These are phyloP conservation scores for Pythium biforme DNA, from an alignment of 352 stramenopile species.

Conservation along the genomic window DNA sequence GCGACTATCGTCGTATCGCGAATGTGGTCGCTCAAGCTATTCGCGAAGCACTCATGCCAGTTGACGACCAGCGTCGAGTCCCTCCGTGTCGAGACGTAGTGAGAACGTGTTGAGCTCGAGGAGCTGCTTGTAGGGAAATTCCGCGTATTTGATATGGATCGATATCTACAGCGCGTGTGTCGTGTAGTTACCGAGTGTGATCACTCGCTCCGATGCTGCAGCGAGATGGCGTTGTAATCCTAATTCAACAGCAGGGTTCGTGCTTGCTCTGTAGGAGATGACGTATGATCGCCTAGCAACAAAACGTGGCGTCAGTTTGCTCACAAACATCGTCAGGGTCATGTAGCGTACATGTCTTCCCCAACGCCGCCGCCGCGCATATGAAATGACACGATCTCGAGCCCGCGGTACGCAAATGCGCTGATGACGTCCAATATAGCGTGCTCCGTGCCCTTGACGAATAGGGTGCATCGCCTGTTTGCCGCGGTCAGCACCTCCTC, in stretches of 20 bases:
- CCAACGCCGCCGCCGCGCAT: background rate
- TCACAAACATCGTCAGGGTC: too few species aligned
- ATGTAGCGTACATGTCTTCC: background rate
- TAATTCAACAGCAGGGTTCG: background rate
- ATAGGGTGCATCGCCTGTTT: background rate
- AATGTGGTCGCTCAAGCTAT: conserved; percentile 10
- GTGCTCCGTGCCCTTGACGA: background rate
- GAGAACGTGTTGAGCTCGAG: background rate
- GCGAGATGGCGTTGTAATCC: background rate
- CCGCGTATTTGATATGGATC: too few species aligned
- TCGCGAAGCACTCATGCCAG: conserved; percentile 1
- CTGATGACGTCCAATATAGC: conserved; percentile 11
- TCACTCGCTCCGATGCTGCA: background rate
- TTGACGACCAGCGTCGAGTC: conserved; percentile 1
- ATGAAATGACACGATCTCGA: conserved; percentile 5
- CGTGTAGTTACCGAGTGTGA: background rate
- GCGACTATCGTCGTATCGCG: background rate
- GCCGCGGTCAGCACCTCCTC: background rate
- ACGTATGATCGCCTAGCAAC: conserved; percentile 1
- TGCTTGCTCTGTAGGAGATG: conserved; percentile 1
- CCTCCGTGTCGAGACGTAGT: background rate
- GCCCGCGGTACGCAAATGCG: conserved; percentile 2
- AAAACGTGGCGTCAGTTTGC: background rate
- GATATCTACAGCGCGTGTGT: background rate
- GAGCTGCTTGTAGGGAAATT: too few species aligned